Evolutionary conservation across 805 yeast species (phyloP), one percentile per base, ranked within the genome.

Genomic region (Ogataea siamensis): DNA sequence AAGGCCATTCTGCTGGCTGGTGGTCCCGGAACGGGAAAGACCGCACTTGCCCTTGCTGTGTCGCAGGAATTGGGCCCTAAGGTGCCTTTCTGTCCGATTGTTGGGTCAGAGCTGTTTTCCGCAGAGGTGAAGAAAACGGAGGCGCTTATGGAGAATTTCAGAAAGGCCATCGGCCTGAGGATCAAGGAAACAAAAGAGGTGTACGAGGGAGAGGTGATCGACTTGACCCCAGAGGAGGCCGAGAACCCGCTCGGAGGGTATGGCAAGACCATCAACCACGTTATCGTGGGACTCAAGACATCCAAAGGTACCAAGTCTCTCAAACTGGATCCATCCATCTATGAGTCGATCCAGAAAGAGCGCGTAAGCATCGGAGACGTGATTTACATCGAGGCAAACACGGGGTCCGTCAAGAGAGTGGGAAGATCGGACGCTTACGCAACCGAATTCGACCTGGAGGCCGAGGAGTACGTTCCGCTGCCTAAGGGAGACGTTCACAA

Each of bases 401-500:
- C 89, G 35, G 99, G 99, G 38, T 86, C 91, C 49, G 87, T 93
- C 54, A 81, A 93, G 39, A 87, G 91, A 63, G 76, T 93, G 49
- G 99, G 99, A 44, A 80, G 96, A 64, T 89, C 97, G 0, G 94
- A 87, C 64, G 82, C 98, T 5, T 78, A 97, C 53, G 94, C 97
- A 5, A 77, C 99, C 54, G 99, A 93, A 64, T 93, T 93, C 63
- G 99, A 93, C 66, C 96, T 98, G 14, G 96, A 97, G 37, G 98
- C 94, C 49, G 89, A 96, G 34, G 89, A 88, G 64, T 93, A 93
- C 62, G 96, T 93, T 42, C 97, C 93, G 65, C 84, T 96, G 60
- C 99, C 99, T 26, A 97, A 93, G 62, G 99, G 99, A 40, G 99
- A 93, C 70, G 77, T 93, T 57, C 99, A 93, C 68, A 86, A 87